These are phyloP conservation scores for Scopulariopsis brevicaulis DNA, from an alignment of 2,329 filamentous ascomycete genomes.

Conservation along the genomic window DNA sequence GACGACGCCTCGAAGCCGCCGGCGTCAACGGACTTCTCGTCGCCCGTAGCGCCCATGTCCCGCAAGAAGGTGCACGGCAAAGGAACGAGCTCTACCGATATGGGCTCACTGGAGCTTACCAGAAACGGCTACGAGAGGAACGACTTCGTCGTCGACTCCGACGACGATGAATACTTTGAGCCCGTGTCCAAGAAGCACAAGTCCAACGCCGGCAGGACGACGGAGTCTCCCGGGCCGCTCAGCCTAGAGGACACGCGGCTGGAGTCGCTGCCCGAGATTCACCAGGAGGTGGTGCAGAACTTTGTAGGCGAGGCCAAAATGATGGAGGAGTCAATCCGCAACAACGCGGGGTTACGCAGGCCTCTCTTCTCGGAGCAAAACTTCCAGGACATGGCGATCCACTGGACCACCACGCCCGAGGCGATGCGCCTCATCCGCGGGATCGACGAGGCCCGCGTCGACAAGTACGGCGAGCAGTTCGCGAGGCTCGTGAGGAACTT, in stretches of 20 bases:
- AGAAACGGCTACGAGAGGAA: slow-evolving; percentile 18
- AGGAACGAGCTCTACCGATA: not conserved
- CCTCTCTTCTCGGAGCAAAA: slow-evolving; percentile 58
- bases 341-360: slow-evolving; percentile 41
- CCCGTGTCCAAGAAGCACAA: slow-evolving; percentile 18
- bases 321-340: slow-evolving; percentile 49
- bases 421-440: slow-evolving; percentile 53
- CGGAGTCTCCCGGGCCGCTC: slow-evolving; percentile 36
- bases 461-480: slow-evolving; percentile 48
- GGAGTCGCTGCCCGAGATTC: slow-evolving; percentile 42
- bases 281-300: slow-evolving; percentile 49
- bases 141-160: slow-evolving; percentile 23
- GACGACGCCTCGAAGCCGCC: slow-evolving; percentile 17
- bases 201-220: slow-evolving; percentile 8
- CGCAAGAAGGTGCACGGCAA: slow-evolving; percentile 10
- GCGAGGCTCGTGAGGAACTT: slow-evolving; percentile 43
- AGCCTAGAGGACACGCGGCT: slow-evolving; percentile 46
- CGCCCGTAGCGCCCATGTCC: slow-evolving; percentile 24
- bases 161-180: slow-evolving; percentile 34
- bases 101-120: not conserved
- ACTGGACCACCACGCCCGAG: slow-evolving; percentile 49
- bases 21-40: slow-evolving; percentile 38
- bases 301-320: slow-evolving; percentile 54
- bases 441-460: slow-evolving; percentile 52
- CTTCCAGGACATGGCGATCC: slow-evolving; percentile 62